These are phyloP conservation scores for Aureobasidium sp. DNA, from an alignment of 2,329 filamentous ascomycete species.

Conservation along the genomic window DNA sequence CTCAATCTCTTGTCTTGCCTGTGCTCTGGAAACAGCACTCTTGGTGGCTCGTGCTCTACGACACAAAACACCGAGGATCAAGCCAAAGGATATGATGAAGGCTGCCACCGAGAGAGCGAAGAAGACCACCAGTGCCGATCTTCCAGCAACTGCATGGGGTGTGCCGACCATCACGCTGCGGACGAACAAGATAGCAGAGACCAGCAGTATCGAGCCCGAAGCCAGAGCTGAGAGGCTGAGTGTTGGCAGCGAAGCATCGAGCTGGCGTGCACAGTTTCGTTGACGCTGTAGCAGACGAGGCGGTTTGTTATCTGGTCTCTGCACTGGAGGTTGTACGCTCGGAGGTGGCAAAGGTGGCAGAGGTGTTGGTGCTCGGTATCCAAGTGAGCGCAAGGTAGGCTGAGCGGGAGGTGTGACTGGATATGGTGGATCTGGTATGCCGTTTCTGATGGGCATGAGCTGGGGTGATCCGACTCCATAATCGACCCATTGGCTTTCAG, in stretches of 20 bases:
- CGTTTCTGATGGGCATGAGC: too few species aligned
- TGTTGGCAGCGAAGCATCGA: background rate
- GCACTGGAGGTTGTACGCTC: background rate
- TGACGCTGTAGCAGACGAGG: background rate
- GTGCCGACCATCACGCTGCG: background rate
- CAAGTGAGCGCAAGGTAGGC: background rate
- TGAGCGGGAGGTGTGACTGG: background rate
- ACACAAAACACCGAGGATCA: constrained; percentile 3
- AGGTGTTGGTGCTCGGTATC: constrained; percentile 3
- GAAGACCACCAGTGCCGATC: background rate
- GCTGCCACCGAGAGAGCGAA: background rate
- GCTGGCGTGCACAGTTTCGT: background rate
- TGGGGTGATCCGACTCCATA: background rate
- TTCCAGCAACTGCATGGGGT: background rate
- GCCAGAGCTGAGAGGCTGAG: background rate
- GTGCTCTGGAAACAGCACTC: background rate
- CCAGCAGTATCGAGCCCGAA: background rate
- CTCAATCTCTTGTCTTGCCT: background rate
- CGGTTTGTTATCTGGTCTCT: background rate
- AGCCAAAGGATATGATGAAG: background rate
- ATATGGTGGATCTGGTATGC: background rate
- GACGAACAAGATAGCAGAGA: background rate
- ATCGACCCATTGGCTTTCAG: background rate
- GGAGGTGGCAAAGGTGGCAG: background rate
- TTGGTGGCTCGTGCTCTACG: background rate